Base-by-base conservation (phyloP, 2,329 filamentous ascomycete species). In the Curvularia sp. region DNA sequence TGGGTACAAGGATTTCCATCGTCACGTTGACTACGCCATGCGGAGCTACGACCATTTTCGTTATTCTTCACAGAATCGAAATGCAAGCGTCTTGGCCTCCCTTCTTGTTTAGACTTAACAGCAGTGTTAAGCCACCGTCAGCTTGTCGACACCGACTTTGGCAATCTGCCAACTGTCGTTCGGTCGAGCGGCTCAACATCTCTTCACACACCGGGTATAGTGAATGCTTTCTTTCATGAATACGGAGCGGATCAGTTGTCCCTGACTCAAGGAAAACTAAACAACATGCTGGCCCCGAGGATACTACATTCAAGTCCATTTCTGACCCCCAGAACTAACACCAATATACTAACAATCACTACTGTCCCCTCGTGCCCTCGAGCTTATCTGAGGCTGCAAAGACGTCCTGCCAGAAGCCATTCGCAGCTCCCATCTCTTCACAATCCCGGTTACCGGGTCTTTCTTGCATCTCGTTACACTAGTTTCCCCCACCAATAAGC, bases 21-120 rank as follows among this genome's bases (percentile, higher is more conserved):
- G 73, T 75, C 73, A 72, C 72, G 74, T 73, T 54, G 62, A 65
- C 70, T 75, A 71, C 70, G 61, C 74, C 69, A 60, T 61, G 73
- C 69, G 42, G 52, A 61, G 64, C 53, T 56, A 56, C 57, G 44
- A 63, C 65, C 68, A 69, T 71, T 64, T 71, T 66, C 61, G 58
- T 60, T 61, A 49, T 47, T 28, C 35, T 41, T 41, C 30, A 48
- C 49, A 46, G 48, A 44, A 15, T 46, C 41, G 48, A 43, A 35
- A 26, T 33, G 35, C 28, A 48, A 20, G 49, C 28, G 30, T 24
- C 52, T 41, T 33, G 46, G 33, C 38, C 28, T 10, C 33, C n/a
- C 30, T 30, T 44, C 49, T 49, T 62, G 55, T 46, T 47, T 49
- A 42, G n/a, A 46, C 30, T 35, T 33, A 30, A 43, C 42, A 38